Evolutionary conservation across 2,329 filamentous ascomycete species (phyloP), one percentile per base, ranked within the genome.

Genomic region (Alternaria sp.): DNA sequence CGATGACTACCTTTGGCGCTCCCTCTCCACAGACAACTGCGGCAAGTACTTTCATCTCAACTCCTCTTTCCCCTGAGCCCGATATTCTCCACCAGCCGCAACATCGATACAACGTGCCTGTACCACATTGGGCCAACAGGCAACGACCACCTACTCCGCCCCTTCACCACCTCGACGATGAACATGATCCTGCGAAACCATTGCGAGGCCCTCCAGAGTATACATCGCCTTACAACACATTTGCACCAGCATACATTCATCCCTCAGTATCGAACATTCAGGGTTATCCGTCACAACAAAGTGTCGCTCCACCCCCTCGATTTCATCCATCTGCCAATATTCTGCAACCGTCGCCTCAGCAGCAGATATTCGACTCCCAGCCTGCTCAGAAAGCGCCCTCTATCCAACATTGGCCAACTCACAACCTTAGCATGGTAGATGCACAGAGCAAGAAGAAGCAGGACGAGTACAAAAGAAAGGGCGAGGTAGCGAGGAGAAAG

Each of bases 331-430:
- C 26, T 20, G 23, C n/a, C 0, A 49, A 47, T 6, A 4, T 43
- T 10, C 6, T 44, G 23, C 28, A 20, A 15, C 33, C 57, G 5
- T 43, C 49, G 37, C 57, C 51, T 6, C 23, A 21, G 14, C 47
- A 26, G 15, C 33, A 30, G 12, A 28, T 28, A 28, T 12, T 28
- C 12, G 7, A 28, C 9, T 28, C 49, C 18, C 10, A n/a, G 20
- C 25, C 46, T 26, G 5, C 26, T 18, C 30, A 26, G 3, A 26
- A 8, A 26, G 11, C 50, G 37, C 68, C 68, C 5, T 45, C 64
- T 1, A 47, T 65, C 6, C 65, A 72, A 15, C 49, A 70, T 53
- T 70, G 69, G 69, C 67, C 65, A 2, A 69, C 67, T 3, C 28
- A 61, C 21, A 63, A 59, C 25, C 30, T 59, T 23, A 41, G n/a